These are phyloP conservation scores for Colletotrichum sp. DNA, from an alignment of 2,329 filamentous ascomycete species.

Conservation along the genomic window DNA sequence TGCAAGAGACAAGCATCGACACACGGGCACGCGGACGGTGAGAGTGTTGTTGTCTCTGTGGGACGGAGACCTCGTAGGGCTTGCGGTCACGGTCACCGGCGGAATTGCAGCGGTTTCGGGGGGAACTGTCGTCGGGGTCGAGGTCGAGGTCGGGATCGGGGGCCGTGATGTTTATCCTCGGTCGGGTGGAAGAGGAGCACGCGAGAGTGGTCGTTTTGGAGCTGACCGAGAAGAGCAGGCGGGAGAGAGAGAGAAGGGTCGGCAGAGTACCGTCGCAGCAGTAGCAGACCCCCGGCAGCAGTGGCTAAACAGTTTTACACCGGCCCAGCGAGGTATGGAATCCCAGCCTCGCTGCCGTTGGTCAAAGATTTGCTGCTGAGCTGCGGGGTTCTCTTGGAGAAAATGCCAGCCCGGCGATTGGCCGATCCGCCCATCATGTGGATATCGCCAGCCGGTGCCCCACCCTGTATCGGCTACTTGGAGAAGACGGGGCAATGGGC, in stretches of 20 bases:
- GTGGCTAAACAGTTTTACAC: background rate
- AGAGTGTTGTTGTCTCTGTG: background rate
- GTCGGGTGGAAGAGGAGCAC: conserved; percentile 21
- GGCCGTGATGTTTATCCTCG: conserved; percentile 22
- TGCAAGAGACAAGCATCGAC: conserved; percentile 16
- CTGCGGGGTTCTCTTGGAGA: conserved; percentile 22
- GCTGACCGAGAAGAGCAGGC: background rate
- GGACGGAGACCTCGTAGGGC: conserved; percentile 1
- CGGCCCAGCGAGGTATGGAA: background rate
- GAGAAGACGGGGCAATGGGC: background rate
- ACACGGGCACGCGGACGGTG: conserved; percentile 10
- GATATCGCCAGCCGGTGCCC: background rate
- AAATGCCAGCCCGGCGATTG: conserved; percentile 10
- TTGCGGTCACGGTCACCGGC: background rate
- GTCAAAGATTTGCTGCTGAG: conserved; percentile 21
- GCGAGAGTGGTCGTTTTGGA: conserved; percentile 11
- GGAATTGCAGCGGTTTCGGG: background rate
- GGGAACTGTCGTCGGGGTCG: background rate
- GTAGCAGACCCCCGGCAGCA: background rate
- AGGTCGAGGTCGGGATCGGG: background rate
- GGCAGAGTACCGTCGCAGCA: background rate
- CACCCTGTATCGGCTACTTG: background rate
- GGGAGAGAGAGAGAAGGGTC: background rate
- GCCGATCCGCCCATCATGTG: background rate
- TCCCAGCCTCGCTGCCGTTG: conserved; percentile 18